These are phyloP conservation scores for Cetradonia linearis DNA, from an alignment of 495 filamentous ascomycete genomes.

Conservation along the genomic window DNA sequence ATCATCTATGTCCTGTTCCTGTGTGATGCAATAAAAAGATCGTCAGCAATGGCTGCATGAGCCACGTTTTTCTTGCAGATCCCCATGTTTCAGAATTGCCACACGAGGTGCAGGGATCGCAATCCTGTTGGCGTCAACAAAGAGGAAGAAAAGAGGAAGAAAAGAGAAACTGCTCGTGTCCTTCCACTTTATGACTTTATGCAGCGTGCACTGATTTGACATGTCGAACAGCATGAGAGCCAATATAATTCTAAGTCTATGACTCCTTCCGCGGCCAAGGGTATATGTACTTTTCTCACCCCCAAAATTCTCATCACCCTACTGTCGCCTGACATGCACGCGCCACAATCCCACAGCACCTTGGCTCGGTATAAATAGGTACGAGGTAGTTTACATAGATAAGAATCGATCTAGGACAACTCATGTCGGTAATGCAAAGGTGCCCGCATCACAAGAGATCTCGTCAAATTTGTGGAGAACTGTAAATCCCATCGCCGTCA, in stretches of 20 bases:
- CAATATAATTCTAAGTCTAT: background rate
- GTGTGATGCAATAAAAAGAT: constrained; percentile 1
- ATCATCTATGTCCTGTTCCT: background rate
- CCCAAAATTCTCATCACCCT: background rate
- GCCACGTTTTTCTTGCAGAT: constrained; percentile 10
- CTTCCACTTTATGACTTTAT: background rate
- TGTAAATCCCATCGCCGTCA: constrained; percentile 67
- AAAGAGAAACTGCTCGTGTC: background rate
- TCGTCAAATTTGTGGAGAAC: constrained; percentile 71
- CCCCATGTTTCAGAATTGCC: constrained; percentile 8
- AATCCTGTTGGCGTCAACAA: background rate
- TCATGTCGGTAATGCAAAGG: constrained; percentile 43
- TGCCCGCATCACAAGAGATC: constrained; percentile 63
- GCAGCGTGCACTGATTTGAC: background rate
- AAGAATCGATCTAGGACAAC: too few species aligned
- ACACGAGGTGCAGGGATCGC: background rate
- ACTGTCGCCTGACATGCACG: background rate
- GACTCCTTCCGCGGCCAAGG: background rate
- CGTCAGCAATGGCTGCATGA: constrained; percentile 4
- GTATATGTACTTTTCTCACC: background rate
- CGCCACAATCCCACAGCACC: background rate
- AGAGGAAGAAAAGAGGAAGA: background rate
- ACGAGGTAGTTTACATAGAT: background rate
- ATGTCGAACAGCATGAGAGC: background rate
- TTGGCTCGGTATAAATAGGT: background rate